Evolutionary conservation across 1,284 basidiomycete species (phyloP).

Genomic region (Chalciporus sp.): DNA sequence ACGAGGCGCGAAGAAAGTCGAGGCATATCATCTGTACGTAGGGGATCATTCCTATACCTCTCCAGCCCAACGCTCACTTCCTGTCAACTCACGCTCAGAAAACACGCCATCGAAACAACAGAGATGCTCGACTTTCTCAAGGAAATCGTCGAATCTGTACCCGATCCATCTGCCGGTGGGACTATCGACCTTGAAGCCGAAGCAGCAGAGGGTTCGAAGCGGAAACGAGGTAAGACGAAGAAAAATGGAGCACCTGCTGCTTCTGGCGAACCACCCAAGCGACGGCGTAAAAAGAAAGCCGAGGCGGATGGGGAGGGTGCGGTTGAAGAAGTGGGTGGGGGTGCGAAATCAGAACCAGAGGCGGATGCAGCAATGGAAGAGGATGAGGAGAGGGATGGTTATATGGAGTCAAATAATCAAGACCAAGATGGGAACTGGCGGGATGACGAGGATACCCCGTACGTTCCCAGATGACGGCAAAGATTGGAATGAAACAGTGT

Average conservation of each 20-base stretch:
- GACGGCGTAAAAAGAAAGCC: conserved; percentile 45
- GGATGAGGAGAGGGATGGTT: conserved; percentile 35
- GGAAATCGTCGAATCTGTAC: conserved; percentile 88
- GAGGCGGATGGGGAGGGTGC: conserved; percentile 34
- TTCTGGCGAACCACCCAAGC: conserved; percentile 37
- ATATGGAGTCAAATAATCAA: conserved; percentile 25
- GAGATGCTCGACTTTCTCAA: conserved; percentile 95
- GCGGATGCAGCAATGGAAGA: conserved; percentile 39
- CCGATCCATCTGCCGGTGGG: conserved; percentile 85
- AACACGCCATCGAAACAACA: conserved; percentile 89
- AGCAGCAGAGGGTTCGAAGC: conserved; percentile 50
- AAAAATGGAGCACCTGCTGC: conserved; percentile 40
- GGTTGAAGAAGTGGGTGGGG: conserved; percentile 33
- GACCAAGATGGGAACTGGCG: conserved; percentile 29
- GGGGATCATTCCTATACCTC: not conserved
- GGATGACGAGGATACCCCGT: conserved; percentile 35
- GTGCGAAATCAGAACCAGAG: conserved; percentile 32
- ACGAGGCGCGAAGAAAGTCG: conserved; percentile 88
- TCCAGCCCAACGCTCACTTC: not conserved
- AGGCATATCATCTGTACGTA: conserved; percentile 92
- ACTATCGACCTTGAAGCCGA: conserved; percentile 72
- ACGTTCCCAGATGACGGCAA: conserved; percentile 32
- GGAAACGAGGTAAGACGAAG: conserved; percentile 58
- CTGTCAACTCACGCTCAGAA: conserved; percentile 52
- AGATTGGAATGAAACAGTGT: conserved; percentile 4